A percentile compares a stretch with the other conserved stretches of the same genome.
phyloP scores from a whole-genome alignment of 2,329 filamentous ascomycete species.

The Fusarium camptoceras region DNA sequence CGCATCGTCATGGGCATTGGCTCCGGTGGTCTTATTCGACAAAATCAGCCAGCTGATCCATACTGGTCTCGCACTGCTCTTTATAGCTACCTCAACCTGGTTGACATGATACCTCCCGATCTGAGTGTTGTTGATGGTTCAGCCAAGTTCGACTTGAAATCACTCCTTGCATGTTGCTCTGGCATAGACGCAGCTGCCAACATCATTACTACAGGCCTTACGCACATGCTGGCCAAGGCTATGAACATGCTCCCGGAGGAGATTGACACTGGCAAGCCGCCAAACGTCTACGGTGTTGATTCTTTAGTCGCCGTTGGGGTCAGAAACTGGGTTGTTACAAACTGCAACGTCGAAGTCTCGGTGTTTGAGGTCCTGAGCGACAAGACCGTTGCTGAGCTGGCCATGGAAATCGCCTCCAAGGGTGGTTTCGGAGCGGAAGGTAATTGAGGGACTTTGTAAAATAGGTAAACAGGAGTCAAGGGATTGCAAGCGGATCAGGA shows the following conservation, averaged over 20 bases:
- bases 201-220: slow-evolving; percentile 54
- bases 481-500: background rate
- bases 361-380: slow-evolving; percentile 62
- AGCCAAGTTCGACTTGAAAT: slow-evolving; percentile 47
- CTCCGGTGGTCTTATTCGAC: slow-evolving; percentile 64
- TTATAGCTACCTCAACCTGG: slow-evolving; percentile 60
- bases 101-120: slow-evolving; percentile 57
- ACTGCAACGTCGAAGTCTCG: slow-evolving; percentile 58
- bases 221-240: slow-evolving; percentile 56
- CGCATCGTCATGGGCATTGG: slow-evolving; percentile 66
- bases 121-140: slow-evolving; percentile 36
- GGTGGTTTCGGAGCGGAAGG: slow-evolving; percentile 45
- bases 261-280: slow-evolving; percentile 56
- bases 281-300: slow-evolving; percentile 63
- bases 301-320: slow-evolving; percentile 65
- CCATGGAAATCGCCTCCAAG: slow-evolving; percentile 51
- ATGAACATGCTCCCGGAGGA: slow-evolving; percentile 60
- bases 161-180: slow-evolving; percentile 48
- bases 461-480: background rate
- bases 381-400: slow-evolving; percentile 54
- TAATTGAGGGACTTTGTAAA: slow-evolving; percentile 1
- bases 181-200: slow-evolving; percentile 47
- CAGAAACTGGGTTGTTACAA: slow-evolving; percentile 62
- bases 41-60: slow-evolving; percentile 64
- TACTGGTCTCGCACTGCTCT: slow-evolving; percentile 65